Evolutionary conservation across 2,329 filamentous ascomycete species (phyloP).

Genomic region (Claviceps monticola): DNA sequence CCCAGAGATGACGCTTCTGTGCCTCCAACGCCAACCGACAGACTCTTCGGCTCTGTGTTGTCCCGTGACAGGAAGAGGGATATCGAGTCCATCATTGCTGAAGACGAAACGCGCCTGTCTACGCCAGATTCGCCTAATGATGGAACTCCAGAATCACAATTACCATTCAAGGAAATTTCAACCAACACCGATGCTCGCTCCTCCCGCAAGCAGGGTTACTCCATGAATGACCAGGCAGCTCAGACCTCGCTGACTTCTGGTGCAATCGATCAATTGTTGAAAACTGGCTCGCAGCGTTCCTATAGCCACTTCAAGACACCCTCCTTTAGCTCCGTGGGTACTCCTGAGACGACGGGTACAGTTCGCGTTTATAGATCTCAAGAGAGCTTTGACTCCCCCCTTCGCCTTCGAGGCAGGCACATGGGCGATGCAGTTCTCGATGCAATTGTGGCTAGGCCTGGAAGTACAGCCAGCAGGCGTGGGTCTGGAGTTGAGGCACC

Average conservation of each 20-base stretch:
- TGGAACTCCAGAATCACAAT: slow-evolving; percentile 40
- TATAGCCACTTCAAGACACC: slow-evolving; percentile 21
- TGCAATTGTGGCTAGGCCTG: slow-evolving; percentile 39
- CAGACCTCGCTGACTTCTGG: slow-evolving; percentile 77
- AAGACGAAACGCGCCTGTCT: slow-evolving; percentile 49
- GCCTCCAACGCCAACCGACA: slow-evolving; percentile 26
- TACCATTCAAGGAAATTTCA: slow-evolving; percentile 49
- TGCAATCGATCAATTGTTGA: slow-evolving; percentile 64
- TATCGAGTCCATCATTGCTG: slow-evolving; percentile 39
- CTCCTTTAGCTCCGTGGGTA: slow-evolving; percentile 22
- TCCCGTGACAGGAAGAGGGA: slow-evolving; percentile 29
- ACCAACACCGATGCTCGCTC: slow-evolving; percentile 35
- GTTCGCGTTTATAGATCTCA: slow-evolving; percentile 32
- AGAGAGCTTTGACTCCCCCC: slow-evolving; percentile 34
- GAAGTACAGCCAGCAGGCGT: slow-evolving; percentile 57
- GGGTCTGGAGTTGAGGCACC: slow-evolving; percentile 35
- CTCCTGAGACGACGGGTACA: slow-evolving; percentile 24
- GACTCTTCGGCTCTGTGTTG: slow-evolving; percentile 29
- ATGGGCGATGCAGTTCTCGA: slow-evolving; percentile 26
- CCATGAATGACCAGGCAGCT: slow-evolving; percentile 55
- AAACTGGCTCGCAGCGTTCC: slow-evolving; percentile 20
- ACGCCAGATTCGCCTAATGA: slow-evolving; percentile 24
- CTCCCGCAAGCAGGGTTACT: slow-evolving; percentile 23
- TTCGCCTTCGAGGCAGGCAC: slow-evolving; percentile 23
- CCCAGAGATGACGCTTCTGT: slow-evolving; percentile 29